Evolutionary conservation across 169 alveolate genomes (phyloP).

Genomic region (Cryptosporidium xiaoi): DNA sequence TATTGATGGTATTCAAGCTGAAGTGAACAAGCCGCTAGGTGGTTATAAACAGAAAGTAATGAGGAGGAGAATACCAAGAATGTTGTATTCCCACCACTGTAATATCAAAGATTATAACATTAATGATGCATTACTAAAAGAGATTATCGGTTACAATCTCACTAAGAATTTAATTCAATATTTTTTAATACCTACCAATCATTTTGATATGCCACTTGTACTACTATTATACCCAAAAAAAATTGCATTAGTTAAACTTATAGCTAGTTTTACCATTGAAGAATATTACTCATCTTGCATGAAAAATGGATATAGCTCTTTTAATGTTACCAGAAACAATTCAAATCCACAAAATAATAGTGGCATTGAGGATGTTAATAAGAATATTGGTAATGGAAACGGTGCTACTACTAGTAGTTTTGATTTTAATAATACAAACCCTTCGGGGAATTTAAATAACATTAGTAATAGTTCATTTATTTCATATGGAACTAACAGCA

Average conservation of each 20-base stretch:
- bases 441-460: too few relatives aligned
- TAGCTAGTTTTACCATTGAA: slow-evolving; percentile 42
- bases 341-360: too few relatives aligned
- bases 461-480: neutral
- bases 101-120: slow-evolving; percentile 80
- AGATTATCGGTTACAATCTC: slow-evolving; percentile 82
- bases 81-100: slow-evolving; percentile 89
- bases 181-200: slow-evolving; percentile 78
- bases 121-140: slow-evolving; percentile 85
- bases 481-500: neutral
- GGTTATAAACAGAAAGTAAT: slow-evolving; percentile 80
- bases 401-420: too few relatives aligned
- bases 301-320: neutral
- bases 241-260: slow-evolving; percentile 18
- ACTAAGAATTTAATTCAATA: slow-evolving; percentile 83
- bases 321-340: too few relatives aligned
- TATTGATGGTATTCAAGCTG: slow-evolving; percentile 89
- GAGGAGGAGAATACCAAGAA: slow-evolving; percentile 86
- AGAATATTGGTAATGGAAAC: too few relatives aligned
- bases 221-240: slow-evolving; percentile 77
- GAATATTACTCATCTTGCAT: neutral
- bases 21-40: slow-evolving; percentile 82
- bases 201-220: slow-evolving; percentile 73
- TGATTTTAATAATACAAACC: too few relatives aligned
- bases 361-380: too few relatives aligned